A percentile compares a stretch with the other conserved stretches of the same genome.
Conservation (phyloP, 1,284 basidiomycete species). For the Cystobasidiaceae sp. region DNA sequence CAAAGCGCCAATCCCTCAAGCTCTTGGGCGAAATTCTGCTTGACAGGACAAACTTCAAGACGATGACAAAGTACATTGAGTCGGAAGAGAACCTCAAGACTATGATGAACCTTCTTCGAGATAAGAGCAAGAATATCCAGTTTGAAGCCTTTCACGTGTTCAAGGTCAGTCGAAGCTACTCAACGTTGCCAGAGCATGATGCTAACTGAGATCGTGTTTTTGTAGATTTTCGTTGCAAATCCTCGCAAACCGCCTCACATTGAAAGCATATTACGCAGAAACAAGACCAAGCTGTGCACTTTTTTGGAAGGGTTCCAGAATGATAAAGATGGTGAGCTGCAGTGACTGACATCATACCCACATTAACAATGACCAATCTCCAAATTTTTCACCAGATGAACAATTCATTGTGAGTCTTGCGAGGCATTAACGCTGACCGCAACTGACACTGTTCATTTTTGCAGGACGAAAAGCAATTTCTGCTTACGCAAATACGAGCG, state of each 20-base stretch:
- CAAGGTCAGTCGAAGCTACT: conserved; percentile 63
- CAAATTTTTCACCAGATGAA: conserved; percentile 60
- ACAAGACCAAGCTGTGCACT: conserved; percentile 84
- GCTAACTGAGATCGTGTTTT: not conserved
- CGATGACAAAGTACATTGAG: conserved; percentile 98
- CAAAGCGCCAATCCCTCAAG: conserved; percentile 98
- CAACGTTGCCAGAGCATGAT: not conserved
- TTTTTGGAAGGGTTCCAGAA: conserved; percentile 95
- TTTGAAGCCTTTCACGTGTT: conserved; percentile 99
- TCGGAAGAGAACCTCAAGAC: conserved; percentile 83
- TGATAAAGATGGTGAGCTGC: conserved; percentile 55
- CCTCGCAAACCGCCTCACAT: conserved; percentile 97
- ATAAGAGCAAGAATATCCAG: conserved; percentile 98
- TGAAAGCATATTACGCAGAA: conserved; percentile 80
- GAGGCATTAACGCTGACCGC: not conserved
- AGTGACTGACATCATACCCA: not conserved
- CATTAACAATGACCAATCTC: not conserved
- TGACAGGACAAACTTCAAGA: conserved; percentile 92
- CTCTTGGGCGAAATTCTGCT: conserved; percentile 95
- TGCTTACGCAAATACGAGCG: conserved; percentile 70
- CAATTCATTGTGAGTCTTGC: conserved; percentile 69
- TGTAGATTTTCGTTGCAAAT: conserved; percentile 93
- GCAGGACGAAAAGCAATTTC: conserved; percentile 92
- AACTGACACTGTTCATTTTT: not conserved
- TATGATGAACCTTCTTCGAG: conserved; percentile 98